These are phyloP conservation scores for Santalum album DNA, from an alignment of 164 flowering plant genomes.

Conservation along the genomic window DNA sequence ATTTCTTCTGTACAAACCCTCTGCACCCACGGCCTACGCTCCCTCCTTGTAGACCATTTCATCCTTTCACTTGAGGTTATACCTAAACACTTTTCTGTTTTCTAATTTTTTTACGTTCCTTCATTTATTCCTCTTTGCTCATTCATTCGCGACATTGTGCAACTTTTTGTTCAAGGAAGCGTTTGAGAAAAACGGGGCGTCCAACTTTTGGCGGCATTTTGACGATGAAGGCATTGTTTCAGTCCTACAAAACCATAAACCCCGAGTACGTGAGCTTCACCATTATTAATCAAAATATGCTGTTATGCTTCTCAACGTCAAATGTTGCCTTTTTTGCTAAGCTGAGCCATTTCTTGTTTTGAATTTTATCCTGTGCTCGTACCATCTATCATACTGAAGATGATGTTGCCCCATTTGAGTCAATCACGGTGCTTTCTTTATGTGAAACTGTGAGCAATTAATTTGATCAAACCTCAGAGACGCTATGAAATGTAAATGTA, in stretches of 20 bases:
- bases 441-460: too few relatives aligned
- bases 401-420: too few relatives aligned
- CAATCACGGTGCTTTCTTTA: too few relatives aligned
- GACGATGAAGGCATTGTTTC: slow-evolving; percentile 31
- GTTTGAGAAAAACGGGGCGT: slow-evolving; percentile 55
- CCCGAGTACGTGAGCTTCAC: slow-evolving; percentile 15
- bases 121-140: background rate
- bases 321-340: background rate
- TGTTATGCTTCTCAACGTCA: background rate
- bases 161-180: slow-evolving; percentile 42
- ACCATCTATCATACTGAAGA: too few relatives aligned
- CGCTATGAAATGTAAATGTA: too few relatives aligned
- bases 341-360: too few relatives aligned
- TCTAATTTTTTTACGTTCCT: background rate
- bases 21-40: slow-evolving; percentile 48
- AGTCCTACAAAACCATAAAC: slow-evolving; percentile 11
- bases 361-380: too few relatives aligned
- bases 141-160: background rate
- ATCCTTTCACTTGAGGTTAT: slow-evolving; percentile 56
- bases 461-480: too few relatives aligned
- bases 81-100: background rate
- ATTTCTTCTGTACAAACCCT: slow-evolving; percentile 41
- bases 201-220: slow-evolving; percentile 75
- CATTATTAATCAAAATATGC: background rate
- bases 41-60: slow-evolving; percentile 65